Evolutionary conservation across 2,329 filamentous ascomycete species (phyloP).

Genomic region (Cytospora schulzeri): DNA sequence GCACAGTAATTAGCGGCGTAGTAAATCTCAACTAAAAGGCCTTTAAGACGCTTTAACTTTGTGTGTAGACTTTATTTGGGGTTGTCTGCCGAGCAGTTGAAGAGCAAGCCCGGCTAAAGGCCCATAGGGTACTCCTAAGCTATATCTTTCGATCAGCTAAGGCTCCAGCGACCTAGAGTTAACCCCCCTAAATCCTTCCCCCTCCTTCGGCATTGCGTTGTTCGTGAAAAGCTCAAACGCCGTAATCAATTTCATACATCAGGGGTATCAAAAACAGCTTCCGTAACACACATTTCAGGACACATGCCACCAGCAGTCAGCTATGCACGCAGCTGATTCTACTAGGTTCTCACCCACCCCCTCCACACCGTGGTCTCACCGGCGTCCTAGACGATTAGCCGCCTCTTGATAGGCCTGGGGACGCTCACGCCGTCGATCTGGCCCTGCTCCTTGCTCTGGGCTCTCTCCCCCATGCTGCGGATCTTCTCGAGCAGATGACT

Average conservation of each 20-base stretch:
- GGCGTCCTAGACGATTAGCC: conserved; percentile 40
- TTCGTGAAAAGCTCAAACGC: not conserved
- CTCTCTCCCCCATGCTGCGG: conserved; percentile 47
- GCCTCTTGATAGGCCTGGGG: conserved; percentile 50
- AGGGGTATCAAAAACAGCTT: not conserved
- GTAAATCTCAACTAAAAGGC: no score
- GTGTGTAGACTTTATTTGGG: no score
- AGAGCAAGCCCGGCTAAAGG: no score
- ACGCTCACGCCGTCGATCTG: conserved; percentile 38
- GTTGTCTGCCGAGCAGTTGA: no score
- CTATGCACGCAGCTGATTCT: not conserved
- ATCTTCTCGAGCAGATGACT: conserved; percentile 61
- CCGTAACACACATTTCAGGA: not conserved
- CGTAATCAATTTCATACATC: not conserved
- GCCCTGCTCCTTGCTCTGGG: conserved; percentile 37
- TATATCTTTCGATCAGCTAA: no score
- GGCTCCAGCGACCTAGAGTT: no score
- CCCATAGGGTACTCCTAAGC: no score
- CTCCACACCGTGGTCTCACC: not conserved
- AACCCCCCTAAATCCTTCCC: not conserved
- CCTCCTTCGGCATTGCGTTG: not conserved
- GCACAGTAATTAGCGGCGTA: no score
- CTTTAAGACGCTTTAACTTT: no score
- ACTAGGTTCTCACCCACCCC: not conserved
- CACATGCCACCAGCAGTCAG: not conserved